Base-by-base conservation (phyloP, 2,329 filamentous ascomycete species). In the Phaeosphaeriaceae sp. region DNA sequence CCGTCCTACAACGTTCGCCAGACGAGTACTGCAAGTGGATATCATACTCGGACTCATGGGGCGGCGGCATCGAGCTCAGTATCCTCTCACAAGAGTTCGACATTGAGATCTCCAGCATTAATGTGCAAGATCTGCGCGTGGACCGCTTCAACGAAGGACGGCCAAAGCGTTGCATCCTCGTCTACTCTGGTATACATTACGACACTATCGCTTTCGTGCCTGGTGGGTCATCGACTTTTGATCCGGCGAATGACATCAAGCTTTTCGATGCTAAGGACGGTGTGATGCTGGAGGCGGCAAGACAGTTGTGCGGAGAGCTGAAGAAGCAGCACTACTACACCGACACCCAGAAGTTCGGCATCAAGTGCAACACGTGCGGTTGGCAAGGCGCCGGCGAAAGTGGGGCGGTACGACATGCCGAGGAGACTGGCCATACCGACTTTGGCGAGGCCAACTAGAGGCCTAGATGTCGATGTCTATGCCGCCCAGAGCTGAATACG, bases 101-200 rank as follows among this genome's bases (percentile, higher is more conserved):
- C 59, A 85, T 97, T 26, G 92, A 97, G 74, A 93, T 97, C 53
- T 92, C 88, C 77, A 91, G 91, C 42, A 90, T 94, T 64, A 93
- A 97, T 74, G 92, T 97, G 2, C 84, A 90, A 68, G 86, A 87
- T 42, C 76, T 88, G 13, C 80, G 88, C 13, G 82, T 92, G 6
- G 90, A 93, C 69, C 86, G 86, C 5, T 96, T 94, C 79, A 96
- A 96, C 65, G 91, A 95, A 72, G 88, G 88, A 0, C 55, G 60
- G 54, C 77, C 81, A 32, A 86, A 85, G 43, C 85, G 92, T 7
- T 94, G 92, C 71, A 88, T 97, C 24, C 82, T 97, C 23, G 89
- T 97, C 0, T 97, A 97, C 78, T 94, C 91, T 0, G 93, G 93
- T 2, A 95, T 97, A 52, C 94, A 97, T 76, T 97, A 97, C 79